Evolutionary conservation across 306 rosid species (phyloP), one percentile per base, ranked within the genome.

Genomic region (Quercus suber): DNA sequence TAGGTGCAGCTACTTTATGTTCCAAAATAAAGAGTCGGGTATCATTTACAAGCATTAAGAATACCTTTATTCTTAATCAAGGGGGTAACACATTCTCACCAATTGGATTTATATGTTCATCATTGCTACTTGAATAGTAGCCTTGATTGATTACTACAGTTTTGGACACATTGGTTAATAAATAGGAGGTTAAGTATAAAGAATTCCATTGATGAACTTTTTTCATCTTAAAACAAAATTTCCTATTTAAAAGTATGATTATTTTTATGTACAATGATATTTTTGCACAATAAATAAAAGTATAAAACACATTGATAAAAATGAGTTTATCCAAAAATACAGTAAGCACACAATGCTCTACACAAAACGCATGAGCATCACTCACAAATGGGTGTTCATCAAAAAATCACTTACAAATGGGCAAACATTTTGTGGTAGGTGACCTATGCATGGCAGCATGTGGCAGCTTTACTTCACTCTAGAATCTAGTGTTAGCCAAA

Each of bases 1-100:
- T 84, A 85, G 86, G 88, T 84, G 75, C 83, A 82, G 45, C 88
- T 69, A 89, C 89, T 85, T 87, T 79, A 30, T 80, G 84, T 72
- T 84, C 78, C 83, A 31, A 76, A 45, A 61, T 82, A 82, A 73
- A 84, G 77, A 63, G 78, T 76, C 60, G 17, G 75, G 78, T 76
- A 73, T 84, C 88, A 77, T 79, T 59, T 74, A 79, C 83, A 83
- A 77, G 81, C 80, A 78, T 80, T 63, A 55, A 76, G 43, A 73
- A 75, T 85, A 69, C 14, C 77, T 85, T 83, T 83, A 69, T 76
- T 82, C 79, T 69, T 77, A 20, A 61, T 71, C 55, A 74, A 72
- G 71, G 15, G 28, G 20, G 18, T 45, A 43, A 59, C 17, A 59
- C 55, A 59, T 5, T 28, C 19, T 37, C 71, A 61, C 49, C 78